Conservation (phyloP, 176 grass and related monocot genomes). For the Carex littledalei region DNA sequence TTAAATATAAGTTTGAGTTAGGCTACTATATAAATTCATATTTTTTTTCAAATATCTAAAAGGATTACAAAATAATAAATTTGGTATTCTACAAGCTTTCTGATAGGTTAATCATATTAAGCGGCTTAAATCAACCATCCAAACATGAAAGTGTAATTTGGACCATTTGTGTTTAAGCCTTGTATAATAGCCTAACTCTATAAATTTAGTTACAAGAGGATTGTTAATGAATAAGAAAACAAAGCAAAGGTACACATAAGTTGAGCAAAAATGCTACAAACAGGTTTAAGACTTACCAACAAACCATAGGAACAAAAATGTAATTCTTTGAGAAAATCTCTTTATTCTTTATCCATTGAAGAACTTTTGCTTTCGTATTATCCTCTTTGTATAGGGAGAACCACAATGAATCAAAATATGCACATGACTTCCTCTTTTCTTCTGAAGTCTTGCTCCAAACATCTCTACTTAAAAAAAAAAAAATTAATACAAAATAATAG, state of each 20-base stretch:
- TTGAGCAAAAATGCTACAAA: not conserved
- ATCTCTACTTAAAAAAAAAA: slow-evolving; percentile 39
- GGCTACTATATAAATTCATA: no score
- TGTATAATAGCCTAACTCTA: not conserved
- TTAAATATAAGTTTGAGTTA: not conserved
- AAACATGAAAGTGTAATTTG: not conserved
- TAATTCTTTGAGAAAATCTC: slow-evolving; percentile 74
- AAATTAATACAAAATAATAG: not conserved
- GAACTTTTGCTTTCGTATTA: slow-evolving; percentile 50
- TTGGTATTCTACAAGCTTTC: not conserved
- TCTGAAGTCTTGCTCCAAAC: slow-evolving; percentile 66
- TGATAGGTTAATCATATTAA: not conserved
- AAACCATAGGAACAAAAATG: slow-evolving; percentile 88
- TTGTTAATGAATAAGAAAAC: not conserved
- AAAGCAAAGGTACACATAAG: not conserved
- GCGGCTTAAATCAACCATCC: not conserved
- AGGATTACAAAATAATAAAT: not conserved
- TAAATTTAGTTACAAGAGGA: not conserved
- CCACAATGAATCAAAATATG: slow-evolving; percentile 91
- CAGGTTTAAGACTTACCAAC: slow-evolving; percentile 39
- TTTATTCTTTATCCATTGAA: slow-evolving; percentile 76
- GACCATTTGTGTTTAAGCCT: not conserved
- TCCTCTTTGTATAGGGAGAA: slow-evolving; percentile 59
- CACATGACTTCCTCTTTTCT: slow-evolving; percentile 57
- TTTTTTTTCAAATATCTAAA: not conserved